phyloP scores from a whole-genome alignment of 2,329 filamentous ascomycete species.

The Fusarium miscanthi region DNA sequence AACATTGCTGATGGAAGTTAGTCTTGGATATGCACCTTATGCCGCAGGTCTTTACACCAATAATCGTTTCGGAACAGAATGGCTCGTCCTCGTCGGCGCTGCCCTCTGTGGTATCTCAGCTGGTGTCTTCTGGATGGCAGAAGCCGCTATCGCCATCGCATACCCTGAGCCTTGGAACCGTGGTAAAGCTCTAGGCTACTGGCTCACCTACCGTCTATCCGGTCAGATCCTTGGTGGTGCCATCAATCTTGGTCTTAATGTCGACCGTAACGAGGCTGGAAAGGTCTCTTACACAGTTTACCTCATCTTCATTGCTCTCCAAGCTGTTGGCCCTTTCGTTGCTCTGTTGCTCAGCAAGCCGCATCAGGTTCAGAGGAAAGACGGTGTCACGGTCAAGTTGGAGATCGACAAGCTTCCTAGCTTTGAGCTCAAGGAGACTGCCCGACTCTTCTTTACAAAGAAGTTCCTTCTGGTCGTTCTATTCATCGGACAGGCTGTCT shows the following conservation, averaged over 20 bases:
- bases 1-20: constrained; percentile 31
- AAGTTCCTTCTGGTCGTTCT: constrained; percentile 73
- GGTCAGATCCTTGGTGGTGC: constrained; percentile 79
- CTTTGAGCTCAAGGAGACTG: constrained; percentile 69
- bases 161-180: constrained; percentile 78
- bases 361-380: constrained; percentile 70
- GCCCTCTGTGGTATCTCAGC: constrained; percentile 76
- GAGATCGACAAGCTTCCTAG: constrained; percentile 66
- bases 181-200: constrained; percentile 73
- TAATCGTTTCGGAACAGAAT: constrained; percentile 75
- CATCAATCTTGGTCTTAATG: constrained; percentile 76
- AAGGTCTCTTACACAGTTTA: constrained; percentile 77
- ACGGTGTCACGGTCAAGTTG: constrained; percentile 71
- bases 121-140: constrained; percentile 80
- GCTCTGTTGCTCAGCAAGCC: constrained; percentile 72
- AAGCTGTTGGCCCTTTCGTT: constrained; percentile 72
- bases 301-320: constrained; percentile 76
- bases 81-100: constrained; percentile 75
- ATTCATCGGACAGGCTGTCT: constrained; percentile 77
- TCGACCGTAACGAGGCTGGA: constrained; percentile 65
- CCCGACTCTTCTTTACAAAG: constrained; percentile 67
- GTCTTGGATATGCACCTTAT: constrained; percentile 75
- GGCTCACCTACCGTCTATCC: constrained; percentile 68
- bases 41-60: constrained; percentile 78
- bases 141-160: constrained; percentile 77